Evolutionary conservation across 2,329 filamentous ascomycete species (phyloP), one percentile per base, ranked within the genome.

Genomic region (Neofusicoccum kwambonambiense): DNA sequence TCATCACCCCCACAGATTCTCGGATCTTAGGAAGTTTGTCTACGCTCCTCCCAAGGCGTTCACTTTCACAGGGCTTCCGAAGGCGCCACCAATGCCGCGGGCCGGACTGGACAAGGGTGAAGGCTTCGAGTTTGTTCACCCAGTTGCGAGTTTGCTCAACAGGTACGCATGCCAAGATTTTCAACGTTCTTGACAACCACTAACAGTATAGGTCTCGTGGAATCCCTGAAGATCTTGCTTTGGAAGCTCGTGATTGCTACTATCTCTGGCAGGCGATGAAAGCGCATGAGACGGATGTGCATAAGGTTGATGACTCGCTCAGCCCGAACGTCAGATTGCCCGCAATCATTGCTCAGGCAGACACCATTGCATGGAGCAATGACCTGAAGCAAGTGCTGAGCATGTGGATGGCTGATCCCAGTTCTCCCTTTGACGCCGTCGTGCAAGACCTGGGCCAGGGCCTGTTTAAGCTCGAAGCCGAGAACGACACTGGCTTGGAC

Each of bases 11-110:
- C 84, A 88, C 41, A 83, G 91, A 54, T 93, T 93, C 75, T 93
- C 89, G 0, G 90, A 94, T 72, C 78, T 94, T 1, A 83, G 90
- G n/a, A 92, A 92, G 70, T 93, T 90, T 69, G 75, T 87, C 41
- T 92, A 90, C 73, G 74, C 80, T 0, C 82, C 87, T 2, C 82
- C 82, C 0, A 71, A 76, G 44, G 64, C 70, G 1, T 83, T 83
- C 57, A 65, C 72, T 0, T 90, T 90, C 69, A 71, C 81, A 11
- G 86, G 85, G 0, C 74, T 90, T 0, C 64, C 73, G 0, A 69
- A 74, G 3, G 68, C 70, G 17, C 70, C 72, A 3, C 70, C 69
- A 0, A 73, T 79, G 52, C 72, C 72, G 5, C 78, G 78, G 22
- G 75, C 83, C 35, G 84, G 81, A 51, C 73, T 87, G 15, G 82